These are phyloP conservation scores for Tetrapisispora nanseiensis DNA, from an alignment of 805 yeast species.

Conservation along the genomic window DNA sequence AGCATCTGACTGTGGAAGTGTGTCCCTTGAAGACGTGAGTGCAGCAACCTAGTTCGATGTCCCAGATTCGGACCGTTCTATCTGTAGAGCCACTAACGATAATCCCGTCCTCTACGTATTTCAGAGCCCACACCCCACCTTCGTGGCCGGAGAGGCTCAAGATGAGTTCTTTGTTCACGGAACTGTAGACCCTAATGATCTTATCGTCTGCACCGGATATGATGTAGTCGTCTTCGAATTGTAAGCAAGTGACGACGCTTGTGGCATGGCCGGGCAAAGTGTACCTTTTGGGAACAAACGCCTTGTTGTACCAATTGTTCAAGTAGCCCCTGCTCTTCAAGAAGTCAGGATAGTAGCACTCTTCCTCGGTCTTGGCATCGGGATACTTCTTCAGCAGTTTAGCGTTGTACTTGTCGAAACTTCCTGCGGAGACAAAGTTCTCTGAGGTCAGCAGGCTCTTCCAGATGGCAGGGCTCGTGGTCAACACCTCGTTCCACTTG, in stretches of 20 bases:
- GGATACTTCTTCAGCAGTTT: constrained; percentile 21
- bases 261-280: constrained; percentile 62
- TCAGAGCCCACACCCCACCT: constrained; percentile 98
- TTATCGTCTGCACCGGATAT: constrained; percentile 90
- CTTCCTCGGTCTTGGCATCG: constrained; percentile 22
- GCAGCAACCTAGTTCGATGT: constrained; percentile 71
- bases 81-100: constrained; percentile 93
- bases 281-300: constrained; percentile 55
- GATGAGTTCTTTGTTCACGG: constrained; percentile 57
- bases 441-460: constrained; percentile 51
- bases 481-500: constrained; percentile 57
- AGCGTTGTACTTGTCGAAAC: constrained; percentile 33
- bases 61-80: constrained; percentile 90
- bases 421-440: constrained; percentile 39
- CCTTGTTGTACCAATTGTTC: constrained; percentile 73
- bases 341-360: constrained; percentile 36
- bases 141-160: constrained; percentile 74
- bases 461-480: constrained; percentile 61
- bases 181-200: constrained; percentile 69
- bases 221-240: constrained; percentile 82
- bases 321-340: constrained; percentile 68
- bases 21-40: constrained; percentile 90
- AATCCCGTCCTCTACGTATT: constrained; percentile 61
- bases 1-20: constrained; percentile 84
- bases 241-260: constrained; percentile 85